These are phyloP conservation scores for Colletotrichum viniferum DNA, from an alignment of 2,329 filamentous ascomycete genomes.

Conservation along the genomic window DNA sequence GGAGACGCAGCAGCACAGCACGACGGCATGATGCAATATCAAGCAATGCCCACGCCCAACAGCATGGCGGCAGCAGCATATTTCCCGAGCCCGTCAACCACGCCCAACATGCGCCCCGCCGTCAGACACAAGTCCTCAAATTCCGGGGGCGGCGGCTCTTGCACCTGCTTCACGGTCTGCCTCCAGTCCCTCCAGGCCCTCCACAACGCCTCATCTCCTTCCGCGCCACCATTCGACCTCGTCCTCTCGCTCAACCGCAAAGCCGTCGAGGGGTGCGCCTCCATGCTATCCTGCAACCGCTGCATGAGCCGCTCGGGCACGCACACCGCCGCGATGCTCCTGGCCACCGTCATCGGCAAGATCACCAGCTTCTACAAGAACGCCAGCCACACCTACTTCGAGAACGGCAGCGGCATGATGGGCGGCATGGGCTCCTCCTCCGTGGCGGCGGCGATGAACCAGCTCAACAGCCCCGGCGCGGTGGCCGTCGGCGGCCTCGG, in stretches of 20 bases:
- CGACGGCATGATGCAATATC: constrained; percentile 35
- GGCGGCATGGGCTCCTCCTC: background rate
- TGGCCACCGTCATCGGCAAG: constrained; percentile 54
- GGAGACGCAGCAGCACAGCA: constrained; percentile 27
- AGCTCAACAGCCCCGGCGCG: background rate
- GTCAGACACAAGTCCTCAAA: constrained; percentile 25
- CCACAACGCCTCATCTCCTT: constrained; percentile 46
- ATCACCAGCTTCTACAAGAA: constrained; percentile 51
- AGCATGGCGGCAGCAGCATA: constrained; percentile 37
- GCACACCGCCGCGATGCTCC: constrained; percentile 51
- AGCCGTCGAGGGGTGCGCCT: constrained; percentile 52
- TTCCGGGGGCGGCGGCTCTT: constrained; percentile 33
- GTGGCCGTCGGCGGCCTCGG: constrained; percentile 30
- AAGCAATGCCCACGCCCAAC: constrained; percentile 37
- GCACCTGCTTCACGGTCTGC: constrained; percentile 51
- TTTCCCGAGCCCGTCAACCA: constrained; percentile 44
- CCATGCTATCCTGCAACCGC: constrained; percentile 48
- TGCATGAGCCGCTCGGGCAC: constrained; percentile 49
- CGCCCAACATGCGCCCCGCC: constrained; percentile 36
- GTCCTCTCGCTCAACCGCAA: constrained; percentile 50
- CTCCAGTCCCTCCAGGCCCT: constrained; percentile 51
- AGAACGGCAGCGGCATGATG: constrained; percentile 22
- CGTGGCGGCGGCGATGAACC: constrained; percentile 10
- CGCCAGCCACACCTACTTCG: constrained; percentile 44
- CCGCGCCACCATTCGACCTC: constrained; percentile 45